Percentiles rank a stretch among this genome's conserved stretches.
phyloP scores from a whole-genome alignment of 2,329 filamentous ascomycete species.

The Xylariales sp. region DNA sequence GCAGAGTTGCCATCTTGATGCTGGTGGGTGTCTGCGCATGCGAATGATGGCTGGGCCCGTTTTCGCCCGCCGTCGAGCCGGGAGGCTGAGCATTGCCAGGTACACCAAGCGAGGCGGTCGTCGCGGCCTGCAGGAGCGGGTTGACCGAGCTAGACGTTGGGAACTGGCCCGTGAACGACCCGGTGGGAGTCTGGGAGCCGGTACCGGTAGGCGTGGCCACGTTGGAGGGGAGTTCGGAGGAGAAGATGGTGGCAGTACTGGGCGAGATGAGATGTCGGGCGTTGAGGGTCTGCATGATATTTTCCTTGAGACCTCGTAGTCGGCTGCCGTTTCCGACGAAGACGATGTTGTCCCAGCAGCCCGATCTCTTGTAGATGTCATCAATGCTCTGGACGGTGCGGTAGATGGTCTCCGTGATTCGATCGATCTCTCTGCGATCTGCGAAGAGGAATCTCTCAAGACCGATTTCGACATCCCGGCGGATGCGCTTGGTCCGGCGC shows the following conservation, averaged over 20 bases:
- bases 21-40: constrained; percentile 72
- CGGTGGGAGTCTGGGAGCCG: constrained; percentile 83
- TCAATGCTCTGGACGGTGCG: constrained; percentile 76
- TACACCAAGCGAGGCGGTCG: constrained; percentile 57
- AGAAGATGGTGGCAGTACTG: constrained; percentile 92
- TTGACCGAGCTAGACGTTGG: constrained; percentile 59
- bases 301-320: constrained; percentile 77
- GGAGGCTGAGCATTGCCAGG: constrained; percentile 38
- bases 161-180: constrained; percentile 52
- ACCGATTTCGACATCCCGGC: constrained; percentile 71
- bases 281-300: constrained; percentile 73
- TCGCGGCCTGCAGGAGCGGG: constrained; percentile 86
- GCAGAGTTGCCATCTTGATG: constrained; percentile 72
- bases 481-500: constrained; percentile 49
- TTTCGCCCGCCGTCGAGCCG: constrained; percentile 37
- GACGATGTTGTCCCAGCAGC: constrained; percentile 88
- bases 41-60: constrained; percentile 39
- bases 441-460: constrained; percentile 69
- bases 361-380: constrained; percentile 76
- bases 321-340: constrained; percentile 83
- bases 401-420: constrained; percentile 79
- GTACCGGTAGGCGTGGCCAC: constrained; percentile 87
- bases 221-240: constrained; percentile 90
- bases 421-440: constrained; percentile 69
- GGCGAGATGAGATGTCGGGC: constrained; percentile 87